Evolutionary conservation across 139 green algal species (phyloP).

Genomic region (Zygnema cylindricum): DNA sequence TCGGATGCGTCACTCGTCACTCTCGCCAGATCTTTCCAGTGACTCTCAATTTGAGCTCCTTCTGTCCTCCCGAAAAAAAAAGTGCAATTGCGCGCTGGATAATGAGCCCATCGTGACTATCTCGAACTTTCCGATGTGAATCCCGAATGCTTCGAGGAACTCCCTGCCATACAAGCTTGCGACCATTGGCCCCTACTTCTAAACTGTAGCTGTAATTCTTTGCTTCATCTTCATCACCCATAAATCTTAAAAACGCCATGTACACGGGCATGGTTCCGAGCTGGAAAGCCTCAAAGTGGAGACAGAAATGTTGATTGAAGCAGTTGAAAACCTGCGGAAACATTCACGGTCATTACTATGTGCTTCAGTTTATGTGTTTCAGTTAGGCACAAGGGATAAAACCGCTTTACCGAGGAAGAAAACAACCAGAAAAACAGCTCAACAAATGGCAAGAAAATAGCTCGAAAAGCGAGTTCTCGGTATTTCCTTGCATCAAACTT

Average conservation of each 20-base stretch:
- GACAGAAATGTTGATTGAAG: constrained; percentile 57
- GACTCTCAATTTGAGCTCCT: constrained; percentile 59
- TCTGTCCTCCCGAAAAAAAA: constrained; percentile 49
- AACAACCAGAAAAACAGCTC: no score
- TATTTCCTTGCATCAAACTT: no score
- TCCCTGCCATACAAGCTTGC: constrained; percentile 54
- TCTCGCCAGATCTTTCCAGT: constrained; percentile 57
- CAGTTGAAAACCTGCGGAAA: constrained; percentile 58
- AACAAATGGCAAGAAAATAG: no score
- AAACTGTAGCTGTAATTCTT: constrained; percentile 57
- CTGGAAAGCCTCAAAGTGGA: constrained; percentile 61
- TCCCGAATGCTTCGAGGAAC: constrained; percentile 53
- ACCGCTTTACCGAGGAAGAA: no score
- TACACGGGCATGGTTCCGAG: constrained; percentile 39
- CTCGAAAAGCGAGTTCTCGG: no score
- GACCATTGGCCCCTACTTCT: constrained; percentile 48
- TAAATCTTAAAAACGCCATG: constrained; percentile 59
- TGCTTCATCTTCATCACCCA: constrained; percentile 52
- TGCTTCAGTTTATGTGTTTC: background rate
- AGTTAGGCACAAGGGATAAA: background rate
- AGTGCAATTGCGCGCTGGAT: constrained; percentile 46
- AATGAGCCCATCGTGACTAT: constrained; percentile 48
- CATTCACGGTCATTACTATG: no score
- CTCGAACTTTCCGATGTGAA: constrained; percentile 47
- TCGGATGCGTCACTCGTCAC: background rate